These are phyloP conservation scores for Amaranthus hypochondriacus DNA, from an alignment of 148 eudicot genomes.

Conservation along the genomic window DNA sequence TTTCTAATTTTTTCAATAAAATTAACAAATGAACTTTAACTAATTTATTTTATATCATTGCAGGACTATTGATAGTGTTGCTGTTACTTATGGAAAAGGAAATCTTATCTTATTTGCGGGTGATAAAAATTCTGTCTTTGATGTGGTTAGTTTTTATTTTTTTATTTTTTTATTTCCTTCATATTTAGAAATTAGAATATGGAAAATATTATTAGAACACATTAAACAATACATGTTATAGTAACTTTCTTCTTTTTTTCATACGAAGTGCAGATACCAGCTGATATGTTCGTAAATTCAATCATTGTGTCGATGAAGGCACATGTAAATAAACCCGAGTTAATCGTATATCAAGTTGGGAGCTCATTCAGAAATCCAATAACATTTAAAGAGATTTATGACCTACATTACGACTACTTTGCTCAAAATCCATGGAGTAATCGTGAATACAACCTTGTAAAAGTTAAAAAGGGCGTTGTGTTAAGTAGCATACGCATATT, in stretches of 20 bases:
- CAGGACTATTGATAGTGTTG: slow-evolving; percentile 62
- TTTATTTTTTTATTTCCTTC: background rate
- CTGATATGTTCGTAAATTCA: slow-evolving; percentile 63
- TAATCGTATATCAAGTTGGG: slow-evolving; percentile 1
- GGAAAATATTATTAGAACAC: too few species aligned
- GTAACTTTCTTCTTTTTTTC: background rate
- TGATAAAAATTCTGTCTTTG: slow-evolving; percentile 32
- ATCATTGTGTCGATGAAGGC: slow-evolving; percentile 48
- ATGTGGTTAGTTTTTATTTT: slow-evolving; percentile 24
- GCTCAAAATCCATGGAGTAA: background rate
- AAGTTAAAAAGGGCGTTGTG: background rate
- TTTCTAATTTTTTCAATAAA: too few species aligned
- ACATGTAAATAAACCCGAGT: slow-evolving; percentile 9
- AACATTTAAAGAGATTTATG: background rate
- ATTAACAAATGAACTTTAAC: too few species aligned
- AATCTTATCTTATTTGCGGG: slow-evolving; percentile 38
- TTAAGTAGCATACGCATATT: background rate
- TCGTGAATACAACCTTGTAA: background rate
- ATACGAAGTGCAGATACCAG: slow-evolving; percentile 39
- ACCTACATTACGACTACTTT: background rate
- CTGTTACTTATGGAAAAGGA: slow-evolving; percentile 56
- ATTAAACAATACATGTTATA: background rate
- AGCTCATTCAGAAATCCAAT: slow-evolving; percentile 5
- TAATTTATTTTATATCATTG: background rate
- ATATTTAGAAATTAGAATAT: background rate